Evolutionary conservation across 225 moss, liverwort and hornwort species (phyloP), one percentile per base, ranked within the genome.

Genomic region (Rhytidiadelphus loreus): DNA sequence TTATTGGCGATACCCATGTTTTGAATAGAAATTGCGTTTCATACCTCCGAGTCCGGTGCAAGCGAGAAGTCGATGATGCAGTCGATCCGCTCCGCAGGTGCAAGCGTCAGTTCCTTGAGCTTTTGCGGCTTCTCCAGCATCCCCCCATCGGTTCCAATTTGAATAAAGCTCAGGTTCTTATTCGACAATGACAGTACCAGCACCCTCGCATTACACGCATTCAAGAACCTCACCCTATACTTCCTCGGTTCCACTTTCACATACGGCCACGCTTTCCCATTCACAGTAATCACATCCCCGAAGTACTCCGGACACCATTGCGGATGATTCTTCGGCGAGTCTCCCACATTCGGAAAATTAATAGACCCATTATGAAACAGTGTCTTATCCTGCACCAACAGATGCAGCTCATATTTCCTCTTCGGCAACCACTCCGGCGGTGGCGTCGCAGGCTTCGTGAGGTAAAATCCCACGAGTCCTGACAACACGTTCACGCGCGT

Each of bases 71-170:
- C 97, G 32, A 98, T 72, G 46, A 98, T 90, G 82, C 57, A 44
- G 87, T 98, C 98, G 37, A 94, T 86, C 11, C 98, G 93, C 89
- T 98, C 95, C 1, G 92, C 91, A 4, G 98, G 98, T 48, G 93
- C 91, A 2, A 97, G 8, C 1, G 78, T 87, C 11, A 98, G 89
- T 4, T 56, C 29, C 30, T 83, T 83, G 5, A 96, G 58, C 3
- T 8, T 39, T 58, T 93, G 90, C 3, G 96, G 82, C 14, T 63
- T 41, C 79, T 86, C 74, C 11, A 98, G 92, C 22, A 89, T 61
- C 25, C 98, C 98, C 12, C 98, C 97, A 53, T 98, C 98, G 12
- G 95, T 94, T 41, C 98, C 98, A 55, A 97, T 96, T 48, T 97
- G 94, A 53, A 85, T 44, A 81, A 98, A 97, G 26, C 63, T 84